A percentile compares a stretch with the other conserved stretches of the same genome.
These are phyloP conservation scores for Hymenoscyphus albidus DNA, from an alignment of 2,329 filamentous ascomycete species.

Conservation along the genomic window DNA sequence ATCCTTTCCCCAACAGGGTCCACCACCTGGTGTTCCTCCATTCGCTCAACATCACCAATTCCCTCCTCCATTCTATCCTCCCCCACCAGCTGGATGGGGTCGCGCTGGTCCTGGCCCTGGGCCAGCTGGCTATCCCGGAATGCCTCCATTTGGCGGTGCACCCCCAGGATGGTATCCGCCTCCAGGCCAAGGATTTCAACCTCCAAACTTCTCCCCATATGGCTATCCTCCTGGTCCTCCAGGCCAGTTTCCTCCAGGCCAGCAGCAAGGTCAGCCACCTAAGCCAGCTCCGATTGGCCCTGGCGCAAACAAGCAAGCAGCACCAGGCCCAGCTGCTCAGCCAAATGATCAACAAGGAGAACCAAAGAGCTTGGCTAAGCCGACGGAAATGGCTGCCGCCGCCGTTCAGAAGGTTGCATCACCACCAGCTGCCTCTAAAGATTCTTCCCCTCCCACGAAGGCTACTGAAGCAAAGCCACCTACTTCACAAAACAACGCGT, in stretches of 20 bases:
- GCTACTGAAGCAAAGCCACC: slow-evolving; percentile 40
- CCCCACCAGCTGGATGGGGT: slow-evolving; percentile 51
- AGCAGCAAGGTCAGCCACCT: slow-evolving; percentile 34
- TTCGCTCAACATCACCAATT: slow-evolving; percentile 43
- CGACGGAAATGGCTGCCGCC: slow-evolving; percentile 37
- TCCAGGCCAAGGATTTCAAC: slow-evolving; percentile 70
- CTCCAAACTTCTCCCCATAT: slow-evolving; percentile 43
- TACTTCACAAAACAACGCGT: slow-evolving; percentile 16
- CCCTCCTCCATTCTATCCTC: slow-evolving; percentile 35
- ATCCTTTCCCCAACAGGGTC: slow-evolving; percentile 11
- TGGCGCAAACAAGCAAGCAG: slow-evolving; percentile 45
- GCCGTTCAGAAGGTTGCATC: slow-evolving; percentile 49
- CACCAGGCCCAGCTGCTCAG: slow-evolving; percentile 42
- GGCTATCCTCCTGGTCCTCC: slow-evolving; percentile 60
- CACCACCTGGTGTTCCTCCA: slow-evolving; percentile 23
- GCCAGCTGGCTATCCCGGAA: slow-evolving; percentile 65
- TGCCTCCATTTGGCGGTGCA: slow-evolving; percentile 65
- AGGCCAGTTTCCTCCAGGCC: slow-evolving; percentile 49
- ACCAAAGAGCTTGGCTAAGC: slow-evolving; percentile 49
- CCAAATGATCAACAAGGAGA: slow-evolving; percentile 47
- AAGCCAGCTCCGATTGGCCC: slow-evolving; percentile 52
- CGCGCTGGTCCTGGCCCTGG: slow-evolving; percentile 49
- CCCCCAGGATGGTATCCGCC: slow-evolving; percentile 73
- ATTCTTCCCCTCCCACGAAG: slow-evolving; percentile 51
- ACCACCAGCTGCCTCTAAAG: slow-evolving; percentile 66